A percentile compares a stretch with the other conserved stretches of the same genome.
Conservation (phyloP, 768 basidiomycete genomes). For the Hygrophorus pudorinus region DNA sequence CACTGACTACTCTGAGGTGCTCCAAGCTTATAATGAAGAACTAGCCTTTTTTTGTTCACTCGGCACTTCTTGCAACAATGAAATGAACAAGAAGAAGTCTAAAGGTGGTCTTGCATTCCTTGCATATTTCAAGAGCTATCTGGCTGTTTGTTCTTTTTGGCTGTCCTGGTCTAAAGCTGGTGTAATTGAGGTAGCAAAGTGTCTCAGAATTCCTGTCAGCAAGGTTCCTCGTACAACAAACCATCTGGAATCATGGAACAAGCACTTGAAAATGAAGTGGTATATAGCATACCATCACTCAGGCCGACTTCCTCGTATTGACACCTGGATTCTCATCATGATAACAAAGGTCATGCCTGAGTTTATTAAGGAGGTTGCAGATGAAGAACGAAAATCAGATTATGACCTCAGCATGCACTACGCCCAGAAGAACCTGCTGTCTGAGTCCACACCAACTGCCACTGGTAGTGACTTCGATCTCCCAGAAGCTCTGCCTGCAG, state of each 20-base stretch:
- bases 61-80: neutral
- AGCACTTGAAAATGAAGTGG: slow-evolving; percentile 19
- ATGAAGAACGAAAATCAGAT: too few relatives aligned
- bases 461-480: too few relatives aligned
- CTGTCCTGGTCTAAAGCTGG: slow-evolving; percentile 23
- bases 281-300: slow-evolving; percentile 15
- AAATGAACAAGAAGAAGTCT: slow-evolving; percentile 8
- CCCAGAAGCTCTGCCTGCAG: too few relatives aligned
- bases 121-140: slow-evolving; percentile 11
- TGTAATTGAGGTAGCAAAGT: too few relatives aligned
- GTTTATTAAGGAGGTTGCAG: slow-evolving; percentile 15
- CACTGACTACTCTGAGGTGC: slow-evolving; percentile 13
- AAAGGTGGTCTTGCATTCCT: slow-evolving; percentile 15
- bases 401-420: too few relatives aligned
- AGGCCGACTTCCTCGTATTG: too few relatives aligned
- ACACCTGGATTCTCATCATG: slow-evolving; percentile 14
- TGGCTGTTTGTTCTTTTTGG: slow-evolving; percentile 15
- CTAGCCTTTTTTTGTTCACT: slow-evolving; percentile 11
- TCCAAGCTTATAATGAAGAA: slow-evolving; percentile 11
- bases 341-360: slow-evolving; percentile 13
- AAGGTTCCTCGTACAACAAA: slow-evolving; percentile 23
- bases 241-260: slow-evolving; percentile 26
- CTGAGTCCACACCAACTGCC: too few relatives aligned
- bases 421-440: too few relatives aligned
- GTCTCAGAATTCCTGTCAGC: slow-evolving; percentile 14